phyloP scores from a whole-genome alignment of 495 filamentous ascomycete species.

The Penicillium antarcticum region DNA sequence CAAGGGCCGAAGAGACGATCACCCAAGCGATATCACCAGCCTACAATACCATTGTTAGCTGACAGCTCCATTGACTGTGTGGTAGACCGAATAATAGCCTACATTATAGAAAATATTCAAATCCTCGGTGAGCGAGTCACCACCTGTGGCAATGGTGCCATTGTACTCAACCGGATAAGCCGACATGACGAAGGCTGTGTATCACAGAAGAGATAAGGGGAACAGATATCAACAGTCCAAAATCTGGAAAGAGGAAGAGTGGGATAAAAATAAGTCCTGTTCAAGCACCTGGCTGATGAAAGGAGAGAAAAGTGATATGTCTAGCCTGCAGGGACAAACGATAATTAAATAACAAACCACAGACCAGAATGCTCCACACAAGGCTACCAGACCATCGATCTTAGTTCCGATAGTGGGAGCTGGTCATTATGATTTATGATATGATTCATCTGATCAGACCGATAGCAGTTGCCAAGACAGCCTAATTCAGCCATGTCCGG shows the following conservation, averaged over 20 bases:
- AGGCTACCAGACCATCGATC: conserved; percentile 19
- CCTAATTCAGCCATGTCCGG: conserved; percentile 13
- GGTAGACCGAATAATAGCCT: neutral
- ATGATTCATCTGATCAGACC: conserved; percentile 21
- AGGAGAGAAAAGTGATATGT: conserved; percentile 21
- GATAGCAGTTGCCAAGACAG: conserved; percentile 23
- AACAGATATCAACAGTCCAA: neutral
- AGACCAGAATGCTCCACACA: conserved; percentile 20
- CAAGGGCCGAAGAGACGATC: conserved; percentile 80
- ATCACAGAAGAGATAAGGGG: neutral
- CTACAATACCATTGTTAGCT: conserved; percentile 39
- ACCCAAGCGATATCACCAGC: conserved; percentile 92
- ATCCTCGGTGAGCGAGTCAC: conserved; percentile 69
- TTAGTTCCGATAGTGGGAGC: conserved; percentile 22
- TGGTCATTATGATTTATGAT: conserved; percentile 24
- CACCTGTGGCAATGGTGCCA: conserved; percentile 62
- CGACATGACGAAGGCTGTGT: conserved; percentile 27
- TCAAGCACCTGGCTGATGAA: conserved; percentile 2
- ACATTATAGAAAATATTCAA: conserved; percentile 84
- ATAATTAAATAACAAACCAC: conserved; percentile 21
- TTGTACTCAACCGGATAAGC: conserved; percentile 56
- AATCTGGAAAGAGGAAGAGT: neutral
- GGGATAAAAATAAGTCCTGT: conserved; percentile 3
- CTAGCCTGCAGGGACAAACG: conserved; percentile 19
- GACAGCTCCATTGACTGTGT: neutral